Evolutionary conservation across 305 asterid species (phyloP).

Genomic region (Fraxinus greggii): DNA sequence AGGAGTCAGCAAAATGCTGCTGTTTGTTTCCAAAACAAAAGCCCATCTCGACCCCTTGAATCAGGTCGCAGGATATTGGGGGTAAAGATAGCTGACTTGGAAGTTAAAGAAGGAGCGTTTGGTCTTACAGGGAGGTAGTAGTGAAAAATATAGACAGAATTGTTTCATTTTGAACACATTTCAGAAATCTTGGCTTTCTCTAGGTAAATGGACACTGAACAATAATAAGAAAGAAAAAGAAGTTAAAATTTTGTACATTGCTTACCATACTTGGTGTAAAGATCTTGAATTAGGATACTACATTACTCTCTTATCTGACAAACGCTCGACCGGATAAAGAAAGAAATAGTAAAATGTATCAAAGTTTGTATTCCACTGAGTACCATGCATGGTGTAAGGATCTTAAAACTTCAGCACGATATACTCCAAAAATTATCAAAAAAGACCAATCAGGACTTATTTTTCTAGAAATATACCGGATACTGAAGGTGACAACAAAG

Average conservation of each 20-base stretch:
- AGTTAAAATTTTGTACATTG: neutral
- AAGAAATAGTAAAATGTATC: neutral
- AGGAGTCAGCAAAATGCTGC: neutral
- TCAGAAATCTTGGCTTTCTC: neutral
- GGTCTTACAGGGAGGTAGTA: neutral
- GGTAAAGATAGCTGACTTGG: neutral
- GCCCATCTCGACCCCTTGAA: neutral
- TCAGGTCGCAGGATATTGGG: neutral
- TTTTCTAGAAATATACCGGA: neutral
- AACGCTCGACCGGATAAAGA: neutral
- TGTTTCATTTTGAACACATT: neutral
- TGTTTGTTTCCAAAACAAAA: neutral
- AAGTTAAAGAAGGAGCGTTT: neutral
- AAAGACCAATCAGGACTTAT: neutral
- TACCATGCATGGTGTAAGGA: neutral
- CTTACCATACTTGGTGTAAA: neutral
- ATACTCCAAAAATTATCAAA: neutral
- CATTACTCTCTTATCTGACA: neutral
- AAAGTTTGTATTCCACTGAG: neutral
- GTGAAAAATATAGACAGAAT: neutral
- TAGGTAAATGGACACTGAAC: neutral
- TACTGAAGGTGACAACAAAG: neutral
- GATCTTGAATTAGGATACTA: neutral
- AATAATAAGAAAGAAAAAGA: neutral
- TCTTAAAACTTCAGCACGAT: neutral